Conservation (phyloP, 768 basidiomycete species). For the Trametes cingulata region DNA sequence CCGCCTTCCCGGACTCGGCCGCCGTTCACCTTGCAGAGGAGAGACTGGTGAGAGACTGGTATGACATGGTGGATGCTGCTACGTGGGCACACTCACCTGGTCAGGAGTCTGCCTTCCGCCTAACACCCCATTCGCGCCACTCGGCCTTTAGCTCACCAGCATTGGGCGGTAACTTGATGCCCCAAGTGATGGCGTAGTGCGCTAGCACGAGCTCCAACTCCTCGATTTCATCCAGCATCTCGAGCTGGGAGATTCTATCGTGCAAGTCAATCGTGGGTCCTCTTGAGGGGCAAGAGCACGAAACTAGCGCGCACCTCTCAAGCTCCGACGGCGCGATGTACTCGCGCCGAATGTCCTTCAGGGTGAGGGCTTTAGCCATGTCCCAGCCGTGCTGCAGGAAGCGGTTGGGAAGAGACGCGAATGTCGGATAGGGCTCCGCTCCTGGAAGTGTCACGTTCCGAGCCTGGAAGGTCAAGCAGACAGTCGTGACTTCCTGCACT, state of each 20-base stretch:
- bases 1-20: no score
- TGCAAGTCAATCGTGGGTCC: background rate
- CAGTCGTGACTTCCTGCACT: background rate
- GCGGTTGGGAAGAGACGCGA: slow-evolving; percentile 56
- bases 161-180: slow-evolving; percentile 26
- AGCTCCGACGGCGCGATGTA: slow-evolving; percentile 53
- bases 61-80: no score
- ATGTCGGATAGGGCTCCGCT: slow-evolving; percentile 57
- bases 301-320: slow-evolving; percentile 47
- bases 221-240: slow-evolving; percentile 92
- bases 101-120: background rate
- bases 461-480: slow-evolving; percentile 41
- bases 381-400: slow-evolving; percentile 62
- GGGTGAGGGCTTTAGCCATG: slow-evolving; percentile 54
- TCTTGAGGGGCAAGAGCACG: background rate
- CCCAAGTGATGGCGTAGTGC: slow-evolving; percentile 92
- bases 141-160: background rate
- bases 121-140: slow-evolving; percentile 25
- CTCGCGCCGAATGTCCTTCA: slow-evolving; percentile 65
- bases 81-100: no score
- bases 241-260: slow-evolving; percentile 71
- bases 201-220: slow-evolving; percentile 87
- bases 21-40: no score
- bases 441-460: slow-evolving; percentile 78
- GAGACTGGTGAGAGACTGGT: no score